Evolutionary conservation across 306 rosid species (phyloP), one percentile per base, ranked within the genome.

Genomic region (Ziziphus jujuba): DNA sequence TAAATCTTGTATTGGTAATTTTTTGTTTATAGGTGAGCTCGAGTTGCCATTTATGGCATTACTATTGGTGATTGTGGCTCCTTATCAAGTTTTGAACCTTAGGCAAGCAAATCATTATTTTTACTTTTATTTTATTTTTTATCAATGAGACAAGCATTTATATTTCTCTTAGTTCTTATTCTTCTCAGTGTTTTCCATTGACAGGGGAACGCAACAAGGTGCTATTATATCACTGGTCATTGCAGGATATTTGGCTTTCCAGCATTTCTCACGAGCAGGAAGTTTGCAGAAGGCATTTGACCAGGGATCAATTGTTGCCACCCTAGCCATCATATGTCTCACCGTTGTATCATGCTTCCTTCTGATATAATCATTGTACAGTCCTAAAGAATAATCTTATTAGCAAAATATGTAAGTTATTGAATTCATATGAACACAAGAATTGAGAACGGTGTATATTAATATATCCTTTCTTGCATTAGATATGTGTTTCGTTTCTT

Each of bases 241-340:
- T 73, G 85, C 84, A 14, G 97, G 78, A 52, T 90, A 90, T 84
- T 50, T 93, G 84, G 97, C 95, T 67, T 93, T 78, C 85, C 97
- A 88, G 79, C 99, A 93, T 87, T 90, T 93, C 89, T 81, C 97
- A 52, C 77, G 96, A 67, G 59, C 78, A 22, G 88, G 85, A 66
- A 82, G 77, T 80, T 70, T 93, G 77, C 84, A 59, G 81, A 81
- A 75, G 65, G 83, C 95, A 69, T 75, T 90, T 88, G 96, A 93
- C 65, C 95, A 78, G 80, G 92, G 96, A 82, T 83, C 99, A 74
- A 74, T 93, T 67, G 74, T 93, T 66, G 87, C 97, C 67, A 87
- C 95, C 75, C 8, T 84, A 77, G 95, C 95, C 53, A 66, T 88
- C 75, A 51, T 80, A 70, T 65, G 76, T 71, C 56, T 82, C 77